Evolutionary conservation across 2,329 filamentous ascomycete species (phyloP).

Genomic region (Sclerotinia glacialis): DNA sequence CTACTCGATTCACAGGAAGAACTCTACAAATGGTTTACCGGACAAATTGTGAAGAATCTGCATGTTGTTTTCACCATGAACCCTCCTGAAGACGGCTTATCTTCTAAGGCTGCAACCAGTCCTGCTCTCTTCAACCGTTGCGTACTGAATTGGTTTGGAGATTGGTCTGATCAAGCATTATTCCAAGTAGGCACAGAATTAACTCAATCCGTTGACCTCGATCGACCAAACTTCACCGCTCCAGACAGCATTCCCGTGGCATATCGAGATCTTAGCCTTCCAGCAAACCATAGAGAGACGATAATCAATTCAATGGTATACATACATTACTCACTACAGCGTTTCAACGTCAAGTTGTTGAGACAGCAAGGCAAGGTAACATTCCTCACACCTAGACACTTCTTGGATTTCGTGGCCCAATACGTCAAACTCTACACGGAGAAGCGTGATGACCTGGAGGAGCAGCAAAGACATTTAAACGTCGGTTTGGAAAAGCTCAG

Average conservation of each 20-base stretch:
- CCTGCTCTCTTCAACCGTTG: slow-evolving; percentile 99
- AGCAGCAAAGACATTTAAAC: slow-evolving; percentile 97
- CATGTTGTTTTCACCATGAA: slow-evolving; percentile 99
- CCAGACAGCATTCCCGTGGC: slow-evolving; percentile 92
- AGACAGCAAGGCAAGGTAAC: slow-evolving; percentile 92
- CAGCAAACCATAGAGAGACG: slow-evolving; percentile 84
- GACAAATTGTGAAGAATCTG: slow-evolving; percentile 97
- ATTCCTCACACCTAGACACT: slow-evolving; percentile 93
- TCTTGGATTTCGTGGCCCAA: slow-evolving; percentile 95
- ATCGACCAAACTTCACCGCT: slow-evolving; percentile 78
- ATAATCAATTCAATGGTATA: slow-evolving; percentile 99
- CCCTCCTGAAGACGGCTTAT: slow-evolving; percentile 89
- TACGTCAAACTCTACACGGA: slow-evolving; percentile 97
- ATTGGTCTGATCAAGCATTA: slow-evolving; percentile 98
- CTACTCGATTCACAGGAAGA: slow-evolving; percentile 97
- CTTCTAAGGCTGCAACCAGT: slow-evolving; percentile 94
- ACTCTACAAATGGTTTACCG: slow-evolving; percentile 99
- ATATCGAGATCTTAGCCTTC: slow-evolving; percentile 79
- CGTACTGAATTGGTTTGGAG: slow-evolving; percentile 99
- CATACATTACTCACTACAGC: slow-evolving; percentile 90
- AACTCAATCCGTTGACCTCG: slow-evolving; percentile 92
- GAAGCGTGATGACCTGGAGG: slow-evolving; percentile 96
- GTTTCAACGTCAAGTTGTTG: slow-evolving; percentile 81
- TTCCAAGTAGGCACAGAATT: slow-evolving; percentile 97
- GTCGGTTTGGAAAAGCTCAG: slow-evolving; percentile 95